Percentiles rank a stretch among this genome's conserved stretches.
Conservation (phyloP, 768 basidiomycete genomes). For the Xanthoconium purpureum region DNA sequence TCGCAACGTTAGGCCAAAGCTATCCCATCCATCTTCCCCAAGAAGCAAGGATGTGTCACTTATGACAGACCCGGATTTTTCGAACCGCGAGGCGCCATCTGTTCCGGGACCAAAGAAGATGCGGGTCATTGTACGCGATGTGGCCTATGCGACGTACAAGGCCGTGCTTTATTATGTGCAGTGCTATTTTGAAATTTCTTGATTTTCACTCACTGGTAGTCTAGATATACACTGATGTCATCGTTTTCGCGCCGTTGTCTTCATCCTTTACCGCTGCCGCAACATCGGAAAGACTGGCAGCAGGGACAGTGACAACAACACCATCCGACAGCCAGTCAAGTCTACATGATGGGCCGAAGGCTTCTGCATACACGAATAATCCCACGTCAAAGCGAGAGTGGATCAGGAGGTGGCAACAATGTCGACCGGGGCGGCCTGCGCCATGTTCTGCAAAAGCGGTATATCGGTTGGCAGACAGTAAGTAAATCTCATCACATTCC, state of each 20-base stretch:
- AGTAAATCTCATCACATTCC: slow-evolving; percentile 24
- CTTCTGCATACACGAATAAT: slow-evolving; percentile 12
- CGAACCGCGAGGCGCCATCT: not conserved
- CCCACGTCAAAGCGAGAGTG: slow-evolving; percentile 56
- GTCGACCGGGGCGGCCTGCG: slow-evolving; percentile 59
- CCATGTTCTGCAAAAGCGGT: slow-evolving; percentile 83
- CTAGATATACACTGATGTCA: slow-evolving; percentile 82
- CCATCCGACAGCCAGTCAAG: slow-evolving; percentile 38
- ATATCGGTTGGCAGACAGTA: slow-evolving; percentile 81
- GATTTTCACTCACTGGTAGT: slow-evolving; percentile 1
- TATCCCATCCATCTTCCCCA: slow-evolving; percentile 41
- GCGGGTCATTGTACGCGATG: slow-evolving; percentile 52
- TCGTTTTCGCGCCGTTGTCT: slow-evolving; percentile 80
- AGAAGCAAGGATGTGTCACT: slow-evolving; percentile 25
- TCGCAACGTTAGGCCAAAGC: slow-evolving; percentile 33
- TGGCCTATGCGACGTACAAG: slow-evolving; percentile 60
- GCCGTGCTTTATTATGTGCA: slow-evolving; percentile 77
- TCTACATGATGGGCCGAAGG: slow-evolving; percentile 23
- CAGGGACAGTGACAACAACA: slow-evolving; percentile 13
- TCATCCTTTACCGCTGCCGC: slow-evolving; percentile 52
- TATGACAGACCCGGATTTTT: slow-evolving; percentile 11
- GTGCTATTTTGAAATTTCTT: not conserved
- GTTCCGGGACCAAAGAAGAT: slow-evolving; percentile 48
- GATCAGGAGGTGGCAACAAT: slow-evolving; percentile 66
- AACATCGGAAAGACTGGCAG: slow-evolving; percentile 13